These are phyloP conservation scores for Durio zibethinus DNA, from an alignment of 345 rosid species.

Conservation along the genomic window DNA sequence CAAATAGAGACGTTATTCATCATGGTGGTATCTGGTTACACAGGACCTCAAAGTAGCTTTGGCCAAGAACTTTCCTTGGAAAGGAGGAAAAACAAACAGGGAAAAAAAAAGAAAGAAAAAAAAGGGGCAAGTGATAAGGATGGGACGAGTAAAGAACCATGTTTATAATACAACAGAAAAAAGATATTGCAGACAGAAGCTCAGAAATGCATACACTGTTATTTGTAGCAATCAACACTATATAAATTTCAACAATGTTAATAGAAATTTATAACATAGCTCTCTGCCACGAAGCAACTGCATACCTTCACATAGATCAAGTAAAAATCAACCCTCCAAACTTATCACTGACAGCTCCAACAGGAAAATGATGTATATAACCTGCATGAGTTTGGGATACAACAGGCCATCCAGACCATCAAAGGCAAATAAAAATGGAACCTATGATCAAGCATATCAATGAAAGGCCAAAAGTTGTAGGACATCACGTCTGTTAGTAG, in stretches of 20 bases:
- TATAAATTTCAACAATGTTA: constrained; percentile 7
- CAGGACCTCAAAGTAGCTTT: constrained; percentile 12
- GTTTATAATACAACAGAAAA: constrained; percentile 11
- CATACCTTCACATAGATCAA: constrained; percentile 46
- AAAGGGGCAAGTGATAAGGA: constrained; percentile 14
- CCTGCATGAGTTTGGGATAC: constrained; percentile 51
- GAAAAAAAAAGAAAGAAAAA: background rate
- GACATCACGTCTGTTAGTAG: background rate
- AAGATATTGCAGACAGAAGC: constrained; percentile 12
- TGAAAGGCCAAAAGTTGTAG: constrained; percentile 9
- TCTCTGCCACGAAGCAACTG: constrained; percentile 25
- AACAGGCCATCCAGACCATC: constrained; percentile 39
- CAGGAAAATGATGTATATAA: constrained; percentile 30
- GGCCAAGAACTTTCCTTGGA: constrained; percentile 11
- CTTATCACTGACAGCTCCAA: constrained; percentile 40
- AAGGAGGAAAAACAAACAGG: background rate
- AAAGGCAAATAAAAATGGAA: constrained; percentile 28
- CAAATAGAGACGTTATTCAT: constrained; percentile 14
- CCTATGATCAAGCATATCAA: constrained; percentile 26
- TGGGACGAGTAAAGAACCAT: constrained; percentile 32
- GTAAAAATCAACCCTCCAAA: constrained; percentile 36
- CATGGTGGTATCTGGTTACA: constrained; percentile 4
- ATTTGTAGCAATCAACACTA: constrained; percentile 16
- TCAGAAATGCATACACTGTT: background rate
- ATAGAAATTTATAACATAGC: constrained; percentile 23